These are phyloP conservation scores for Cryptococcus sp. DNA, from an alignment of 1,284 basidiomycete species.

Conservation along the genomic window DNA sequence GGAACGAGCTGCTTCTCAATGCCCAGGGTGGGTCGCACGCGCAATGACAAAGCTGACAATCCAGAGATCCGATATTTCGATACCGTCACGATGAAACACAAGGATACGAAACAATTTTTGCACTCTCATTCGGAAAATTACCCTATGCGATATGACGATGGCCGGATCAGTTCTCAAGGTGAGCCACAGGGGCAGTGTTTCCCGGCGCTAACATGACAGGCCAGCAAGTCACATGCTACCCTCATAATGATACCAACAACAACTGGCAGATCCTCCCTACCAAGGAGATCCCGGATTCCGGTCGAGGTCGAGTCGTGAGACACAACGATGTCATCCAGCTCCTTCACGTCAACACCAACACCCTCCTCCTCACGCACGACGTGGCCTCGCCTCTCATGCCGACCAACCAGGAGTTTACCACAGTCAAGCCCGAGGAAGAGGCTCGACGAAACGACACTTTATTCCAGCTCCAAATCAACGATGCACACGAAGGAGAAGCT, in stretches of 20 bases:
- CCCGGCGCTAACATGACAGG: conserved; percentile 51
- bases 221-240: conserved; percentile 98
- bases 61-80: conserved; percentile 96
- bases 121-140: conserved; percentile 90
- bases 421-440: conserved; percentile 62
- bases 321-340: conserved; percentile 86
- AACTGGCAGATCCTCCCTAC: conserved; percentile 93
- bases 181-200: conserved; percentile 9
- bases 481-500: conserved; percentile 66
- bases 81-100: conserved; percentile 79
- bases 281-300: conserved; percentile 79
- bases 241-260: conserved; percentile 68
- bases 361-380: conserved; percentile 85
- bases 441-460: conserved; percentile 77
- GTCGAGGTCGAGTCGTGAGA: conserved; percentile 79
- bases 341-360: conserved; percentile 78
- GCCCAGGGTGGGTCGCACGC: conserved; percentile 64
- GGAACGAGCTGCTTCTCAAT: conserved; percentile 85
- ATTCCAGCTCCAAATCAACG: conserved; percentile 68
- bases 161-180: conserved; percentile 92
- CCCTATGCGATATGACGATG: conserved; percentile 92
- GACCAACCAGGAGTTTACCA: conserved; percentile 98
- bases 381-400: conserved; percentile 96
- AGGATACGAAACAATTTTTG: conserved; percentile 84
- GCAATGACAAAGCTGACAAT: conserved; percentile 4